Evolutionary conservation across 768 basidiomycete genomes (phyloP), one percentile per base, ranked within the genome.

Genomic region (Suillus bovinus): DNA sequence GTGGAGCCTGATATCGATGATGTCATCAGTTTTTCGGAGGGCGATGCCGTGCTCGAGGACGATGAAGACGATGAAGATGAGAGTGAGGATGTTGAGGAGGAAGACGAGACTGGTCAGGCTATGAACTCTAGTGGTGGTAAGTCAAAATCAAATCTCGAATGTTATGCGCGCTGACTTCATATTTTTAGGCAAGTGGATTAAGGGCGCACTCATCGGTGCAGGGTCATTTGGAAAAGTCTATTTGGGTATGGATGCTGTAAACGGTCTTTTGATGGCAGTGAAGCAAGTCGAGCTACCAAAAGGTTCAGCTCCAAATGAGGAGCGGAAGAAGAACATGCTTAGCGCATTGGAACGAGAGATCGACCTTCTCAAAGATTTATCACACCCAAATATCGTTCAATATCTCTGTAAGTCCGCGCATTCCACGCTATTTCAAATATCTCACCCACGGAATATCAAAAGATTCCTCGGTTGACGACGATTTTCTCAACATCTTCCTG

Each of bases 361-460:
- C 64, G 94, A 93, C 77, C 81, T 98, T 4, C 80, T 98, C 64
- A 94, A 95, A 72, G 91, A 94, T 61, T 79, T 97, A 57, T 91
- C 96, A 66, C 95, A 98, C 72, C 88, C 89, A 63, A 96, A 99
- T 71, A 99, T 99, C 63, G 97, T 99, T 27, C 96, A 98, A 78
- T 99, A 99, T 70, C 89, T 96, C 60, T 94, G 96, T 97, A 68
- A 63, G 92, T 80, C n/a, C 41, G 16, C 16, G 1, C 24, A n/a
- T 9, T 10, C 29, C 38, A 34, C 66, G 52, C 46, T 46, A 10
- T 17, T 24, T 9, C 41, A 27, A 62, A 62, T 7, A 14, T n/a
- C 54, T 64, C 2, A 62, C 16, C 14, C 24, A 24, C 22, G 29
- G n/a, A 16, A 2, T 5, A 3, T 22, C 22, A 11, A 9, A 68